A percentile compares a stretch with the other conserved stretches of the same genome.
Evolutionary conservation across 306 rosid genomes (phyloP).

Genomic region (Cucurbita ficifolia): DNA sequence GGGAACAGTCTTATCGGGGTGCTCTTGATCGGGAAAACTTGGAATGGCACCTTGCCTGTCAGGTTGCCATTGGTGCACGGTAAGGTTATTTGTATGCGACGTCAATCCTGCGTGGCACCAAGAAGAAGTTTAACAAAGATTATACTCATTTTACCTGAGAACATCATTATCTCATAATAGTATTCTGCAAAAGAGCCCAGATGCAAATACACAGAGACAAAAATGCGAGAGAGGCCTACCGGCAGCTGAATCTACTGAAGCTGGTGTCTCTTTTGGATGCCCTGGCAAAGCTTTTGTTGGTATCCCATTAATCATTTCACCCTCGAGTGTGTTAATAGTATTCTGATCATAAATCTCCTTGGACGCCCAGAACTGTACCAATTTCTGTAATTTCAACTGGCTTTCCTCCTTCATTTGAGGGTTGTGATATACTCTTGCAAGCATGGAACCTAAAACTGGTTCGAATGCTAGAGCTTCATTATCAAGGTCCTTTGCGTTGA

Average conservation of each 20-base stretch:
- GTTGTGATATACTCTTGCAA: constrained; percentile 79
- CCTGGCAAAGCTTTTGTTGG: constrained; percentile 46
- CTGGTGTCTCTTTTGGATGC: constrained; percentile 37
- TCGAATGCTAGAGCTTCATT: constrained; percentile 76
- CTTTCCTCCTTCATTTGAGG: constrained; percentile 85
- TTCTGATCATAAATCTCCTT: constrained; percentile 68
- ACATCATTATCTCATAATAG: neutral
- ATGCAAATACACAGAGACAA: neutral
- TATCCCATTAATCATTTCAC: constrained; percentile 70
- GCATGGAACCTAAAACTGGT: constrained; percentile 87
- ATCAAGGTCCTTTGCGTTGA: constrained; percentile 42
- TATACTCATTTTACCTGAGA: neutral
- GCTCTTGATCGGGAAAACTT: constrained; percentile 45
- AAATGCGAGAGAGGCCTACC: constrained; percentile 24
- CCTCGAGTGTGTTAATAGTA: constrained; percentile 47
- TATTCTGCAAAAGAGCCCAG: neutral
- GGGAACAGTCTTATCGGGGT: constrained; percentile 40
- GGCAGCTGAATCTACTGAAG: constrained; percentile 42
- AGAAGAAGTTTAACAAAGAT: neutral
- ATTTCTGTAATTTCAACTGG: constrained; percentile 64
- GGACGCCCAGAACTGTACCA: constrained; percentile 92
- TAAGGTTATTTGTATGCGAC: constrained; percentile 31
- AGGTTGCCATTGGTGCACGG: constrained; percentile 55
- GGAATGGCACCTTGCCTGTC: constrained; percentile 48
- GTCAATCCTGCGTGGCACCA: constrained; percentile 37